Evolutionary conservation across 495 filamentous ascomycete genomes (phyloP), one percentile per base, ranked within the genome.

Genomic region (Penicillium riverlandense): DNA sequence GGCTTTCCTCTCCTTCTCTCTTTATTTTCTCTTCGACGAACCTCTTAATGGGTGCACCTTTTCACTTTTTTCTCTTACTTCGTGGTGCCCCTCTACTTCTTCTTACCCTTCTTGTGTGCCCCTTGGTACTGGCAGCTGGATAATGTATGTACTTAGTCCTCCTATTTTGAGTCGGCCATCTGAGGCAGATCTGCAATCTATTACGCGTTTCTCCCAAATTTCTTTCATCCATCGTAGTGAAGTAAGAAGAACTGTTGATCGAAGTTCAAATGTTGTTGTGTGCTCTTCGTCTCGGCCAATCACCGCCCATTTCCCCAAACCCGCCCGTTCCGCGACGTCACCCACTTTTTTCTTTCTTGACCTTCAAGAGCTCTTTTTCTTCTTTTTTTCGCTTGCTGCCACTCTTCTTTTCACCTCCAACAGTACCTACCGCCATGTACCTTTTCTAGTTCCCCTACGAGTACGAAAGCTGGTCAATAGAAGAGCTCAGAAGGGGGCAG

Each of bases 121-220:
- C 59, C 56, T 51, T 44, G 51, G 55, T 58, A 57, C 40, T 58
- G 60, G 47, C 58, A 69, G 61, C 62, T 64, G 63, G 61, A 64
- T 69, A 67, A 70, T 70, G 65, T 68, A 67, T 70, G 58, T 70
- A 69, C 53, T 55, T 66, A 67, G 61, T 69, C 54, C 57, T 55
- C 55, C 54, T 57, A 52, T 61, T 49, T 55, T 57, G 31, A 33
- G 28, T 14, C 34, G 2, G 22, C 22, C 22, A 0, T 22, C 43
- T 35, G 43, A 45, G 42, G 41, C 37, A 47, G 50, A 43, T 48
- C 22, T 41, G 38, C 36, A 48, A 48, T 45, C 37, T 43, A 41
- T 47, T 35, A 4, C 22, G 22, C 22, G 22, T 11, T 51, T 32
- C 33, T n/a, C 10, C 7, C 35, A 15, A 8, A 30, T 31, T 5